A percentile compares a stretch with the other conserved stretches of the same genome.
These are phyloP conservation scores for Phytophthora melonis DNA, from an alignment of 352 stramenopile species.

Conservation along the genomic window DNA sequence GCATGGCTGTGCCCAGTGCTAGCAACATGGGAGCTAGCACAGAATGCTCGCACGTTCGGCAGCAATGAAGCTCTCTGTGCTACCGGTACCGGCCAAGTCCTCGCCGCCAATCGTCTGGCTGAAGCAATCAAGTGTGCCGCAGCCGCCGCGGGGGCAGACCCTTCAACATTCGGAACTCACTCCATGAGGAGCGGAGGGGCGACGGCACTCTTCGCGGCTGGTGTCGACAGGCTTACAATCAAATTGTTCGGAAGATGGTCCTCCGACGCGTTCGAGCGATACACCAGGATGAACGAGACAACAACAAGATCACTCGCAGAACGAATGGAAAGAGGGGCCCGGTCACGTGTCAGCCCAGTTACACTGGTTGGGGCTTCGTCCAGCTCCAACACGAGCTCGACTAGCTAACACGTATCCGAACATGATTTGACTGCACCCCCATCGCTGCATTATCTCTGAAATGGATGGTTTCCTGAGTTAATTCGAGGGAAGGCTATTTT, in stretches of 20 bases:
- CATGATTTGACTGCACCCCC: too few species aligned
- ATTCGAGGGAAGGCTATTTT: too few species aligned
- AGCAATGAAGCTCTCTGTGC: neutral
- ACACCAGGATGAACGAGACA: neutral
- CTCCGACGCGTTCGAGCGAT: neutral
- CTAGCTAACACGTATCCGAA: too few species aligned
- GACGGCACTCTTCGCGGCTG: neutral
- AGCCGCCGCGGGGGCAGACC: neutral
- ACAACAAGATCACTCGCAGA: neutral
- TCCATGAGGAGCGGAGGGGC: neutral
- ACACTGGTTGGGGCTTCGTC: neutral
- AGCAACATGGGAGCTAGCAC: constrained; percentile 3
- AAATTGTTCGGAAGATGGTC: neutral
- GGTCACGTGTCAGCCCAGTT: neutral
- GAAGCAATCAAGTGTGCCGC: neutral
- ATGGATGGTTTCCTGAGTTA: too few species aligned
- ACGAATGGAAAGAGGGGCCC: neutral
- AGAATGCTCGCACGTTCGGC: neutral
- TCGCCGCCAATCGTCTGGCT: neutral
- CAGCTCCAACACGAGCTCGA: too few species aligned
- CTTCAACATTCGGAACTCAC: neutral
- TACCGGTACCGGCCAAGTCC: neutral
- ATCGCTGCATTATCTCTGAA: too few species aligned
- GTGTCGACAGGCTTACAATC: neutral
- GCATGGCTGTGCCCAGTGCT: constrained; percentile 20